These are phyloP conservation scores for Zymoseptoria crescenta DNA, from an alignment of 2,329 filamentous ascomycete species.

Conservation along the genomic window DNA sequence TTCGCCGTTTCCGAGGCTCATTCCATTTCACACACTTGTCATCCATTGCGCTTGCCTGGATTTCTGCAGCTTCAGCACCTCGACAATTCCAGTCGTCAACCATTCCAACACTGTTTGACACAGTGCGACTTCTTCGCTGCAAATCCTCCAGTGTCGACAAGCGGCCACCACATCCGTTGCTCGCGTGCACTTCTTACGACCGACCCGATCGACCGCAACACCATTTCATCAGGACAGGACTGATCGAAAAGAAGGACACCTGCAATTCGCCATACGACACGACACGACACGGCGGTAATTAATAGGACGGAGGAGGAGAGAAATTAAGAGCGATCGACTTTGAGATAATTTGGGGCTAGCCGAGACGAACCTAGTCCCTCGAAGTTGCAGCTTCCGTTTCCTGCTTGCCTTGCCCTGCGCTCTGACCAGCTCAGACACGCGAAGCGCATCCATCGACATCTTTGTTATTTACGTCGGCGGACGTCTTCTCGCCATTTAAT, in stretches of 20 bases:
- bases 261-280: neutral
- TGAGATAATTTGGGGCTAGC: too few relatives aligned
- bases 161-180: neutral
- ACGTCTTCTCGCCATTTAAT: neutral
- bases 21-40: neutral
- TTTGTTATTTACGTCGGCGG: constrained; percentile 2
- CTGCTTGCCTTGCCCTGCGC: neutral
- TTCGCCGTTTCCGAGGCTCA: neutral
- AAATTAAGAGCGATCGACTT: neutral
- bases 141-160: neutral
- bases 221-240: neutral
- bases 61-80: neutral
- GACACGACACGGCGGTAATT: neutral
- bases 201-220: neutral
- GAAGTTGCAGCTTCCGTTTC: neutral
- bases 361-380: too few relatives aligned
- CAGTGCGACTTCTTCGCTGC: neutral
- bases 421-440: constrained; percentile 2
- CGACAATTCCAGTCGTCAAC: neutral
- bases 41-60: neutral
- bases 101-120: neutral
- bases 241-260: neutral
- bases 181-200: neutral
- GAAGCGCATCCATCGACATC: constrained; percentile 4
- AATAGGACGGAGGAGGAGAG: neutral